These are phyloP conservation scores for Vachellia pachyceras DNA, from an alignment of 306 rosid genomes.

Conservation along the genomic window DNA sequence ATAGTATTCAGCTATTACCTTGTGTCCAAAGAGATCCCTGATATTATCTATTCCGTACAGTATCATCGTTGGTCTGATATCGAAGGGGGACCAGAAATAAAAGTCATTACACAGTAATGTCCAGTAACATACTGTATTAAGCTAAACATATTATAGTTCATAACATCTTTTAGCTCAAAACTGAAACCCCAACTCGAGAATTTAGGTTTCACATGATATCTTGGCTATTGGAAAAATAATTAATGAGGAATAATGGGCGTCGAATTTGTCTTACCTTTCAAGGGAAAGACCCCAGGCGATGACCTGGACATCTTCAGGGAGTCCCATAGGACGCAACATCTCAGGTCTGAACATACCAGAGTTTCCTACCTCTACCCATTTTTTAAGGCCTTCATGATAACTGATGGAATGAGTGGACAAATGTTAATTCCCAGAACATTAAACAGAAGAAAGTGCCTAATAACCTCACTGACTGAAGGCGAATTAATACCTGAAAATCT, in stretches of 20 bases:
- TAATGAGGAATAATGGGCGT: neutral
- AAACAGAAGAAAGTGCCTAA: slow-evolving; percentile 19
- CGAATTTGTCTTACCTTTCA: slow-evolving; percentile 66
- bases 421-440: neutral
- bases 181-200: neutral
- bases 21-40: slow-evolving; percentile 92
- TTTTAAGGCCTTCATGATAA: slow-evolving; percentile 88
- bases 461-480: slow-evolving; percentile 20
- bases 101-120: neutral
- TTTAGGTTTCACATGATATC: neutral
- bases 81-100: slow-evolving; percentile 21
- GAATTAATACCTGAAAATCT: slow-evolving; percentile 75
- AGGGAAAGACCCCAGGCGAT: slow-evolving; percentile 99
- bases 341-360: slow-evolving; percentile 99
- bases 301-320: slow-evolving; percentile 94
- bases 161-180: neutral
- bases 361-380: slow-evolving; percentile 95
- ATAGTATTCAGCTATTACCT: slow-evolving; percentile 47
- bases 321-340: slow-evolving; percentile 97
- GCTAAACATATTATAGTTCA: neutral
- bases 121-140: slow-evolving; percentile 17
- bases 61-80: slow-evolving; percentile 93
- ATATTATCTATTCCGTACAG: slow-evolving; percentile 86
- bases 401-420: slow-evolving; percentile 46
- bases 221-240: slow-evolving; percentile 3